Evolutionary conservation across 164 flowering plant genomes (phyloP).

Genomic region (Umbilicus rupestris): DNA sequence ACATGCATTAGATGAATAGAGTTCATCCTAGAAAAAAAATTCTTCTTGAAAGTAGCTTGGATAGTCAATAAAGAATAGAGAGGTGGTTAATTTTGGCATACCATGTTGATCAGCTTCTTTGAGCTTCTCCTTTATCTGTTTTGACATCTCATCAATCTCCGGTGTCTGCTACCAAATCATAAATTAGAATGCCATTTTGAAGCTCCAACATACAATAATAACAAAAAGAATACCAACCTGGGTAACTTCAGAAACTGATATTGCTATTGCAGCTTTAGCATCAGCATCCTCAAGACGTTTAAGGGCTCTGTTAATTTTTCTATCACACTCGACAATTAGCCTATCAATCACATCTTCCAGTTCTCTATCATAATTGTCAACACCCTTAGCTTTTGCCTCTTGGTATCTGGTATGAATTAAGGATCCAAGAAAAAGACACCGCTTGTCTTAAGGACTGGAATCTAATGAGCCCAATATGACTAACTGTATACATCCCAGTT

Average conservation of each 20-base stretch:
- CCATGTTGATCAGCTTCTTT: slow-evolving; percentile 85
- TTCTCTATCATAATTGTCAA: slow-evolving; percentile 77
- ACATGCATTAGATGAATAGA: neutral
- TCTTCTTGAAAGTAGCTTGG: neutral
- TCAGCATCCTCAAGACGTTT: slow-evolving; percentile 92
- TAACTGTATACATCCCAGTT: no score
- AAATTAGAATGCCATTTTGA: neutral
- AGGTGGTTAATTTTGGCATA: slow-evolving; percentile 12
- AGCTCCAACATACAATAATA: neutral
- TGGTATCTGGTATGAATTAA: slow-evolving; percentile 54
- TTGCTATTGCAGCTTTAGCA: slow-evolving; percentile 97
- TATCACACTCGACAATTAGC: slow-evolving; percentile 92
- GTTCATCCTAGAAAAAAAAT: neutral
- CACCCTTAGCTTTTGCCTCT: slow-evolving; percentile 73
- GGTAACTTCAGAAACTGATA: slow-evolving; percentile 91
- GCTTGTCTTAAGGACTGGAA: no score
- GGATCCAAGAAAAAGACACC: slow-evolving; percentile 5
- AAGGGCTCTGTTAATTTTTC: slow-evolving; percentile 83
- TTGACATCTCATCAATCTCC: slow-evolving; percentile 69
- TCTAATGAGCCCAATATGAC: no score
- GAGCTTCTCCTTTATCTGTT: slow-evolving; percentile 83
- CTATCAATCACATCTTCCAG: slow-evolving; percentile 93
- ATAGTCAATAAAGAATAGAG: neutral
- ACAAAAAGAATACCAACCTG: slow-evolving; percentile 34
- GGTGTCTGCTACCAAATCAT: slow-evolving; percentile 43